phyloP scores from a whole-genome alignment of 225 moss, liverwort and hornwort species.

The Pseudoscleropodium purum region DNA sequence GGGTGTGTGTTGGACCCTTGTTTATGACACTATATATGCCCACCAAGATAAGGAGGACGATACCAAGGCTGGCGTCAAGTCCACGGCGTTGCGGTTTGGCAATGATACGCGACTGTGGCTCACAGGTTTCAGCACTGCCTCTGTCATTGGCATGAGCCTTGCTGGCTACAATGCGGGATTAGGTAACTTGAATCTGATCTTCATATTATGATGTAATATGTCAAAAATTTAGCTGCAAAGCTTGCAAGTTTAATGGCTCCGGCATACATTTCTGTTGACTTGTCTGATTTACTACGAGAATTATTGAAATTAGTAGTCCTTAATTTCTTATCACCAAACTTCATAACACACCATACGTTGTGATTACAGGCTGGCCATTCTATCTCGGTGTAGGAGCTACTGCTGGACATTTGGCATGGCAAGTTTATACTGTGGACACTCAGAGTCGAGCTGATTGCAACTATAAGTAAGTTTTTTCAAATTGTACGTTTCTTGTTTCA shows the following conservation, averaged over 20 bases:
- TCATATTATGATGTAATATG: background rate
- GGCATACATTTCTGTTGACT: background rate
- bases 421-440: slow-evolving; percentile 59
- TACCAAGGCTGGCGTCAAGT: slow-evolving; percentile 71
- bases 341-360: background rate
- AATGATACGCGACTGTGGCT: slow-evolving; percentile 59
- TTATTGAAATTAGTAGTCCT: background rate
- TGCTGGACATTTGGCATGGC: slow-evolving; percentile 83
- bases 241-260: background rate
- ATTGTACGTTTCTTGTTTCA: background rate
- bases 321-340: background rate
- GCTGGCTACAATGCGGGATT: slow-evolving; percentile 71
- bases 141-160: slow-evolving; percentile 43
- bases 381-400: slow-evolving; percentile 56
- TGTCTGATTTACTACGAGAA: background rate
- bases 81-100: slow-evolving; percentile 85
- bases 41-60: slow-evolving; percentile 97
- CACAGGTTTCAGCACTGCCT: slow-evolving; percentile 61
- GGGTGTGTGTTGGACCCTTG: slow-evolving; percentile 90
- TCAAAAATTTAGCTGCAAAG: background rate
- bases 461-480: slow-evolving; percentile 44
- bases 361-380: slow-evolving; percentile 77
- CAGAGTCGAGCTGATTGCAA: slow-evolving; percentile 67
- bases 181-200: slow-evolving; percentile 10
- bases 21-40: slow-evolving; percentile 98